These are phyloP conservation scores for Dendrocalamus latiflorus DNA, from an alignment of 202 grass and related monocot species.

Conservation along the genomic window DNA sequence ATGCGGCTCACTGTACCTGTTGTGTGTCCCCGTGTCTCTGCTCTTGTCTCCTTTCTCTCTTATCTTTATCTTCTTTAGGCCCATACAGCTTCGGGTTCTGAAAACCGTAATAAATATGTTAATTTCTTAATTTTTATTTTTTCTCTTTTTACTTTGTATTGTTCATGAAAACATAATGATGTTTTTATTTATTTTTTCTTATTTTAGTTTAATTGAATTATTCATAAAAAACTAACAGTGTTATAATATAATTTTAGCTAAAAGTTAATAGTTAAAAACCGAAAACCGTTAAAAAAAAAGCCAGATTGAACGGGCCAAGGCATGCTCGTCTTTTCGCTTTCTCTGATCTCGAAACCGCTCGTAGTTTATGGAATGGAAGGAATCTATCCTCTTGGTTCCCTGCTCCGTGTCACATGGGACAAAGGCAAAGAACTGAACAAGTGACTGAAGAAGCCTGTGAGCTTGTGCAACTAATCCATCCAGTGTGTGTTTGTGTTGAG, in stretches of 20 bases:
- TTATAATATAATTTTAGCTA: no score
- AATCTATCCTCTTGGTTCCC: not conserved
- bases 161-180: no score
- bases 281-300: no score
- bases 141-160: no score
- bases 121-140: no score
- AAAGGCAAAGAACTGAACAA: not conserved
- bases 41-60: not conserved
- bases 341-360: conserved; percentile 51
- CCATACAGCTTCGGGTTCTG: no score
- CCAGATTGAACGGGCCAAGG: no score
- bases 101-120: no score
- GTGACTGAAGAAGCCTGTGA: not conserved
- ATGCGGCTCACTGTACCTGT: not conserved
- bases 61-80: conserved; percentile 7
- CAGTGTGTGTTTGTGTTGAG: not conserved
- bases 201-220: no score
- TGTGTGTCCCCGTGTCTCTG: conserved; percentile 19
- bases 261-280: no score
- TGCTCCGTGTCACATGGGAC: conserved; percentile 3
- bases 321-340: conserved; percentile 42
- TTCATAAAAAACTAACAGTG: no score
- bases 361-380: conserved; percentile 34
- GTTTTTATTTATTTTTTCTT: no score
- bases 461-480: not conserved